Percentiles rank a stretch among this genome's conserved stretches.
Conservation (phyloP, 192 early-diverging fungal genomes). For the Coemansia sp. region DNA sequence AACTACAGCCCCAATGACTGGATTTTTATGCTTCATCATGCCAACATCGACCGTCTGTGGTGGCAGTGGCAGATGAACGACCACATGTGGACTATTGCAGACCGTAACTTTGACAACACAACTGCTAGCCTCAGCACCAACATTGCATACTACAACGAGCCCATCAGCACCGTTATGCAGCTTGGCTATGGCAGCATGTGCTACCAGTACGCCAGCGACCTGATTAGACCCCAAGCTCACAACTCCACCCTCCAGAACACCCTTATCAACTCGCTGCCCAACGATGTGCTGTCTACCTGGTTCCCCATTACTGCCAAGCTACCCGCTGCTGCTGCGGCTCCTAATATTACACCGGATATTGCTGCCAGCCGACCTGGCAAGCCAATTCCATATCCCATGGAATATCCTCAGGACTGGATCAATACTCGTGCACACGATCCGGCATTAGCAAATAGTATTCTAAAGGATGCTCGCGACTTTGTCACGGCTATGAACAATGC, state of each 20-base stretch:
- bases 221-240: slow-evolving; percentile 25
- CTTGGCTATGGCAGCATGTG: slow-evolving; percentile 48
- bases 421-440: too few relatives aligned
- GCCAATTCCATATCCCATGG: too few relatives aligned
- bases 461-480: too few relatives aligned
- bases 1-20: slow-evolving; percentile 50
- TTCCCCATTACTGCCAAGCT: too few relatives aligned
- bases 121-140: slow-evolving; percentile 24
- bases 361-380: too few relatives aligned
- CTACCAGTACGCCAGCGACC: slow-evolving; percentile 46
- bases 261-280: too few relatives aligned
- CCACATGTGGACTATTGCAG: slow-evolving; percentile 30
- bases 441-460: too few relatives aligned
- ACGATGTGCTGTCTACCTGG: too few relatives aligned
- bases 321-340: slow-evolving; percentile 32
- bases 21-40: slow-evolving; percentile 51
- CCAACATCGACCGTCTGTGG: slow-evolving; percentile 53
- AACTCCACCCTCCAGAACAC: too few relatives aligned
- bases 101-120: slow-evolving; percentile 28
- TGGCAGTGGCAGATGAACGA: slow-evolving; percentile 52
- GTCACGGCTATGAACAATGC: too few relatives aligned
- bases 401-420: too few relatives aligned
- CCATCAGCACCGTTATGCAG: slow-evolving; percentile 39
- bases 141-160: slow-evolving; percentile 38
- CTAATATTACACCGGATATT: too few relatives aligned